phyloP scores from a whole-genome alignment of 176 grass and related monocot species.

The Oryza glaberrima region DNA sequence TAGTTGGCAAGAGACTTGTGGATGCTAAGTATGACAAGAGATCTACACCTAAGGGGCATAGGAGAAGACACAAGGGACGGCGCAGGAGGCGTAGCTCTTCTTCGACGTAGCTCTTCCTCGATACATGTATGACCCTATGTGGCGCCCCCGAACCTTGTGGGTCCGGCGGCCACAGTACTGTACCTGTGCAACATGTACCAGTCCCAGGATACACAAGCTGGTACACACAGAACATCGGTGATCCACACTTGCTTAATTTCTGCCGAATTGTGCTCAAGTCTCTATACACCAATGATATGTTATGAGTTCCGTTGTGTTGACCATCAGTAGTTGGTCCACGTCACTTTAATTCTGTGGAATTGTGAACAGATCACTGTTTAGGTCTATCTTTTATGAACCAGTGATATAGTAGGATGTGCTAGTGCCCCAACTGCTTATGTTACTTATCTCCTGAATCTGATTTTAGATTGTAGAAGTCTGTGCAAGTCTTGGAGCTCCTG shows the following conservation, averaged over 20 bases:
- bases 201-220: too few relatives aligned
- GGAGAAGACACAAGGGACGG: too few relatives aligned
- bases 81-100: too few relatives aligned
- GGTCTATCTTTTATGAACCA: background rate
- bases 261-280: background rate
- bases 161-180: too few relatives aligned
- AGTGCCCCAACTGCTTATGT: background rate
- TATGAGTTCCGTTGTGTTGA: background rate
- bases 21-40: too few relatives aligned
- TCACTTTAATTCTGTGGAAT: background rate
- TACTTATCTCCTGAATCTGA: background rate
- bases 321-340: background rate
- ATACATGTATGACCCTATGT: too few relatives aligned
- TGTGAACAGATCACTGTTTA: background rate
- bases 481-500: background rate
- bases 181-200: too few relatives aligned
- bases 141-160: too few relatives aligned
- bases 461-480: background rate
- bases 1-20: too few relatives aligned
- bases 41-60: too few relatives aligned
- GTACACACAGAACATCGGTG: too few relatives aligned
- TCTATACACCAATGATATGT: background rate
- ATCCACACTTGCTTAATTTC: background rate
- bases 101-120: too few relatives aligned
- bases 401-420: background rate